Evolutionary conservation across 2,329 filamentous ascomycete species (phyloP), one percentile per base, ranked within the genome.

Genomic region (Calonectria pseudoturangicola): DNA sequence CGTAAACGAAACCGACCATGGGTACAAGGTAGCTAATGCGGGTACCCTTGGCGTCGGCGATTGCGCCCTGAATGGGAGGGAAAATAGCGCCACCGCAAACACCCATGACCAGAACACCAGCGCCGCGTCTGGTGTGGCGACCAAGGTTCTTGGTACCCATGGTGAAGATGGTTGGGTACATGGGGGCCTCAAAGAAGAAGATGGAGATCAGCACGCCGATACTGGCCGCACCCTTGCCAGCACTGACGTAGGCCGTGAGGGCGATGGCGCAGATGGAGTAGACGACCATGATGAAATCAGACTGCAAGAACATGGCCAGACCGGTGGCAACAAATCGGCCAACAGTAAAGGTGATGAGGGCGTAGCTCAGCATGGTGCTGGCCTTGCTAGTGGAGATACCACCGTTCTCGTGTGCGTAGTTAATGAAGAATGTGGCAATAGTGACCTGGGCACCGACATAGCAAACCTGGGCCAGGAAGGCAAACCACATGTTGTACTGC

Each of bases 161-260:
- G 10, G 93, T 93, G 54, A 96, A 91, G 79, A 96, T 95, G 25
- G 93, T 95, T 0, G 94, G 94, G 86, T 96, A 96, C 83, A 93
- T 93, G 80, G 94, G 93, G 7, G 90, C 92, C 84, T 94, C 93
- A 82, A 95, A 96, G 87, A 96, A 95, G 58, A 95, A 88, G 25
- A 92, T 90, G 33, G 94, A 75, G 82, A 91, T 94, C 39, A 95
- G 88, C 87, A 95, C 91, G n/a, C 87, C 85, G 70, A 91, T 85
- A 62, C 88, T 88, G 0, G 82, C 83, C 75, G 87, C 84, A 33
- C 85, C 87, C 4, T 33, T 5, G 13, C 82, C 76, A 72, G 86
- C 83, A 3, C 87, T 87, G 79, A 88, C 87, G 60, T 88, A 81
- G 9, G 88, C 86, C 15, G 83, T 85, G 45, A 87, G 80, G 83